Conservation (phyloP, 768 basidiomycete species). For the Crepidotus variabilis region DNA sequence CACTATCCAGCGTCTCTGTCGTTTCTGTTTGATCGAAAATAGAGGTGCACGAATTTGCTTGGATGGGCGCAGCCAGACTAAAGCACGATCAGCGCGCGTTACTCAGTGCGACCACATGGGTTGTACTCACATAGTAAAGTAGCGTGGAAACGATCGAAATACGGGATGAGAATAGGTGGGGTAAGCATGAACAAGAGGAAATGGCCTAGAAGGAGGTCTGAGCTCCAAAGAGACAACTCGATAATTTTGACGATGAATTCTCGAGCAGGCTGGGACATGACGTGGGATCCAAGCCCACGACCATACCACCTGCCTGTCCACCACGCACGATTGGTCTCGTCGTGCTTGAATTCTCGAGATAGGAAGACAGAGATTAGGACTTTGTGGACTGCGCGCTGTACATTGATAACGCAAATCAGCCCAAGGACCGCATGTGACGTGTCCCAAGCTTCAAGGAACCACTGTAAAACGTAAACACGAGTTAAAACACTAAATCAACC, state of each 20-base stretch:
- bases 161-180: conserved; percentile 85
- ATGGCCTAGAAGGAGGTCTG: conserved; percentile 87
- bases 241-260: conserved; percentile 98
- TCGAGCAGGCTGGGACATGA: conserved; percentile 96
- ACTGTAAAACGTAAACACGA: conserved; percentile 40
- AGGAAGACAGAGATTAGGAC: conserved; percentile 91
- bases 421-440: conserved; percentile 91
- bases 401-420: conserved; percentile 84
- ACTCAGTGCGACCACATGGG: conserved; percentile 1
- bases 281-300: conserved; percentile 83
- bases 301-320: conserved; percentile 99
- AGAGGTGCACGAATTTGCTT: conserved; percentile 92
- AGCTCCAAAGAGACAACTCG: conserved; percentile 93
- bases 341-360: conserved; percentile 98
- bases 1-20: conserved; percentile 88
- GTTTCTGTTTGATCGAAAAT: conserved; percentile 86
- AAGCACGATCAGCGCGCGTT: conserved; percentile 13
- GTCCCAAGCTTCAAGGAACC: conserved; percentile 94
- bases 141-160: conserved; percentile 88
- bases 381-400: conserved; percentile 93
- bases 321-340: conserved; percentile 98
- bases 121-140: conserved; percentile 81
- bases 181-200: conserved; percentile 89
- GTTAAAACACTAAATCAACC: conserved; percentile 11
- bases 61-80: conserved; percentile 93